Evolutionary conservation across 148 eudicot genomes (phyloP).

Genomic region (Beta vulgaris): DNA sequence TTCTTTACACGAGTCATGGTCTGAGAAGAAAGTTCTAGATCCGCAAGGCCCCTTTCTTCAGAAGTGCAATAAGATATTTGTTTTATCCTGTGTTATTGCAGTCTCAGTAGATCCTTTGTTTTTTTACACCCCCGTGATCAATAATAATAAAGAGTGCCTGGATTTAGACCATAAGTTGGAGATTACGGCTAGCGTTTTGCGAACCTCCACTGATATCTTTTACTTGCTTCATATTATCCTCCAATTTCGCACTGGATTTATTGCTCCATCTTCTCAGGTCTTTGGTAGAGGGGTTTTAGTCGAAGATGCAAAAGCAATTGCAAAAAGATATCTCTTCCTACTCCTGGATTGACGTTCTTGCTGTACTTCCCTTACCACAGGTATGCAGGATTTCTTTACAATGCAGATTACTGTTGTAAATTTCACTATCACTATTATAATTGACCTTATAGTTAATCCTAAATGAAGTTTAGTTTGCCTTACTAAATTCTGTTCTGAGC

Average conservation of each 20-base stretch:
- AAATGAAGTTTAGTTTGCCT: background rate
- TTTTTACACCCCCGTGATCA: slow-evolving; percentile 73
- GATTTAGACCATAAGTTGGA: slow-evolving; percentile 63
- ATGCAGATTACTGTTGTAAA: background rate
- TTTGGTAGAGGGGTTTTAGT: slow-evolving; percentile 88
- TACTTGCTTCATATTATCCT: slow-evolving; percentile 77
- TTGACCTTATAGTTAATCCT: background rate
- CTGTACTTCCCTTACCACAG: slow-evolving; percentile 97
- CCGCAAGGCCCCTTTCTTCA: slow-evolving; percentile 92
- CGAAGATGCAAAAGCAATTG: slow-evolving; percentile 74
- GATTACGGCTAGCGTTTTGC: slow-evolving; percentile 56
- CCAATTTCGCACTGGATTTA: slow-evolving; percentile 83
- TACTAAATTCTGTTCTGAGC: background rate
- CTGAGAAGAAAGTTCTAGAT: slow-evolving; percentile 63
- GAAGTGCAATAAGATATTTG: slow-evolving; percentile 89
- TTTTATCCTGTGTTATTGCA: slow-evolving; percentile 76
- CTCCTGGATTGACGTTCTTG: slow-evolving; percentile 80
- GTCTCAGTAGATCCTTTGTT: slow-evolving; percentile 90
- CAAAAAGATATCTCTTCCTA: slow-evolving; percentile 66
- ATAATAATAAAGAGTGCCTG: slow-evolving; percentile 57
- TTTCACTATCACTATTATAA: no score
- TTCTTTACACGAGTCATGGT: slow-evolving; percentile 37
- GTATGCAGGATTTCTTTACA: slow-evolving; percentile 12
- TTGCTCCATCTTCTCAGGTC: slow-evolving; percentile 85
- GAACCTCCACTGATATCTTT: slow-evolving; percentile 85